Base-by-base conservation (phyloP, 164 flowering plant species). In the Annona cherimola region DNA sequence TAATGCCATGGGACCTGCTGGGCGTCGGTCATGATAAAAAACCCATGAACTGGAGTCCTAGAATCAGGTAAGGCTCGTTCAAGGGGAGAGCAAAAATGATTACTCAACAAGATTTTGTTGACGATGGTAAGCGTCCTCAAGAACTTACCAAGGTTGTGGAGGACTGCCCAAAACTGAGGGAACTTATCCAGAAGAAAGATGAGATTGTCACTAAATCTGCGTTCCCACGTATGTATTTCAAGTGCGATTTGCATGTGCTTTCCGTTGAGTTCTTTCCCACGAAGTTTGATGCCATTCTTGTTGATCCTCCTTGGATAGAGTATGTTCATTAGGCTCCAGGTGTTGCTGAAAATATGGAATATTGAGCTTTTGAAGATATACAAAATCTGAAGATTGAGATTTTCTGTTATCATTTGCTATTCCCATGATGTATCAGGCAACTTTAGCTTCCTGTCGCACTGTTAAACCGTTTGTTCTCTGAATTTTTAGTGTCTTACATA, bases 301-400 rank as follows among this genome's bases (percentile, higher is more conserved):
- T 95, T 26, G 99, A 95, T 64, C 99, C 99, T 9, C 99, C 99
- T 42, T 95, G 98, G 98, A 98, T 93, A 80, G 99, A 95, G 75
- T 93, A 93, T 84, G 99, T 95, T 74, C 99, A 95, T 80, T 86
- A 97, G 66, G 96, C 98, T 65, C 97, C 97, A 76, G 98, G 99
- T 76, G 97, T 88, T 71, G 85, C 98, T 70, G 98, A 95, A 79
- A 91, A 89, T 72, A 88, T 85, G 90, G 98, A 93, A 70, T 90
- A 87, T 79, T 95, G 99, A 98, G 89, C 89, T 59, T 88, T 91
- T 84, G 99, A 95, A 82, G 97, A 95, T 83, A 95, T 93, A 69
- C 76, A 84, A 76, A 93, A 89, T 79, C 88, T 95, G 54, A 95
- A 93, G 81, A 93, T 93, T 83, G 99, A 95, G 99, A 98, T 95